Conservation (phyloP, 2,329 filamentous ascomycete genomes). For the Macrophomina tecta region DNA sequence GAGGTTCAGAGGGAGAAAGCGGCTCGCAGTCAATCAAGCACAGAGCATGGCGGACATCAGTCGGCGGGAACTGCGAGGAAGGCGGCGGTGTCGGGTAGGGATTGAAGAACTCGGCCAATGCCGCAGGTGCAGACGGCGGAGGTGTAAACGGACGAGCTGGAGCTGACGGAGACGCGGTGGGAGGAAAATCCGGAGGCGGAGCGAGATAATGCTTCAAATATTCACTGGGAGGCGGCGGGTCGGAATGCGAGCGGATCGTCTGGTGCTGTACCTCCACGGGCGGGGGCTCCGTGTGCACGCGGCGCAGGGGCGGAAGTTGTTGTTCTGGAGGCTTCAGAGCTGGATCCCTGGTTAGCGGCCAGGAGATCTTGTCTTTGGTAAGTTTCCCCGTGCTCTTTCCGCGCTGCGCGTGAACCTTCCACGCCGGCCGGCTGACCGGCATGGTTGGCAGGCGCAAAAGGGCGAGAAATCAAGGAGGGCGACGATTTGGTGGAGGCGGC, state of each 20-base stretch:
- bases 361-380: slow-evolving; percentile 17
- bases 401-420: slow-evolving; percentile 3
- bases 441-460: background rate
- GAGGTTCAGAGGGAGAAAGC: slow-evolving; percentile 1
- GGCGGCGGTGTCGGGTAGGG: slow-evolving; percentile 11
- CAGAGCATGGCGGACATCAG: slow-evolving; percentile 16
- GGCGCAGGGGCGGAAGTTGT: slow-evolving; percentile 1
- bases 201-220: background rate
- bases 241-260: slow-evolving; percentile 1
- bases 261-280: background rate
- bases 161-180: background rate
- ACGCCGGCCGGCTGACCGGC: slow-evolving; percentile 17
- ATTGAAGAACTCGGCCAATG: background rate
- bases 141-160: background rate
- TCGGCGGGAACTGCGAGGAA: slow-evolving; percentile 11
- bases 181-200: background rate
- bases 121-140: background rate
- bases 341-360: slow-evolving; percentile 21
- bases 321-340: slow-evolving; percentile 6
- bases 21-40: background rate
- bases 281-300: slow-evolving; percentile 2
- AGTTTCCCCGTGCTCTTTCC: slow-evolving; percentile 12
- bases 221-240: slow-evolving; percentile 7
- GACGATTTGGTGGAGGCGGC: background rate
- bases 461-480: background rate